Percentiles rank a stretch among this genome's conserved stretches.
These are phyloP conservation scores for Backusella liffmaniae DNA, from an alignment of 192 early-diverging fungal species.

Conservation along the genomic window DNA sequence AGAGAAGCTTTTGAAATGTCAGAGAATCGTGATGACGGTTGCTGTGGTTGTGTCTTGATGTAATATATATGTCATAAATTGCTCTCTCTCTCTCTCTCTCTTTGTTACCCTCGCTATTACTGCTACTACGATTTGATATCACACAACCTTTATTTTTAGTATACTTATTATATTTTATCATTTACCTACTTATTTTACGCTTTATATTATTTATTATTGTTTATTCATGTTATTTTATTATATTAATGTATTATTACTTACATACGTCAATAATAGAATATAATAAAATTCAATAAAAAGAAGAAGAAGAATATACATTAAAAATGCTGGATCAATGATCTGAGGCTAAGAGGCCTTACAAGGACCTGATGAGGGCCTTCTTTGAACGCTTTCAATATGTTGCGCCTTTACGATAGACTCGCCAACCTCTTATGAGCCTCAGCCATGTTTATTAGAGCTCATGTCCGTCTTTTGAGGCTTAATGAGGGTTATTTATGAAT, in stretches of 20 bases:
- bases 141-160: not conserved
- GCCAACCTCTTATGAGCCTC: too few species aligned
- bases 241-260: not conserved
- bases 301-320: not conserved
- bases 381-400: too few species aligned
- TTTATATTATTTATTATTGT: slow-evolving; percentile 9
- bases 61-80: not conserved
- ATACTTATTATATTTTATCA: not conserved
- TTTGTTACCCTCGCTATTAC: not conserved
- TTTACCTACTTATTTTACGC: not conserved
- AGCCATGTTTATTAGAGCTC: too few species aligned
- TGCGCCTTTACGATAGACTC: too few species aligned
- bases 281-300: not conserved
- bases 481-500: too few species aligned
- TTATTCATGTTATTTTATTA: slow-evolving; percentile 1
- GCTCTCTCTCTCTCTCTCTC: not conserved
- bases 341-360: too few species aligned
- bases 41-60: slow-evolving; percentile 13
- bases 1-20: slow-evolving; percentile 12
- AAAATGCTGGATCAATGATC: not conserved
- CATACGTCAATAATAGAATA: not conserved
- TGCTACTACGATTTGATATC: not conserved
- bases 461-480: too few species aligned
- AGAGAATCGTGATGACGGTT: not conserved
- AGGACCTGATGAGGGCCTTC: too few species aligned